These are phyloP conservation scores for Aspergillus terreus DNA, from an alignment of 2,329 filamentous ascomycete genomes.

Conservation along the genomic window DNA sequence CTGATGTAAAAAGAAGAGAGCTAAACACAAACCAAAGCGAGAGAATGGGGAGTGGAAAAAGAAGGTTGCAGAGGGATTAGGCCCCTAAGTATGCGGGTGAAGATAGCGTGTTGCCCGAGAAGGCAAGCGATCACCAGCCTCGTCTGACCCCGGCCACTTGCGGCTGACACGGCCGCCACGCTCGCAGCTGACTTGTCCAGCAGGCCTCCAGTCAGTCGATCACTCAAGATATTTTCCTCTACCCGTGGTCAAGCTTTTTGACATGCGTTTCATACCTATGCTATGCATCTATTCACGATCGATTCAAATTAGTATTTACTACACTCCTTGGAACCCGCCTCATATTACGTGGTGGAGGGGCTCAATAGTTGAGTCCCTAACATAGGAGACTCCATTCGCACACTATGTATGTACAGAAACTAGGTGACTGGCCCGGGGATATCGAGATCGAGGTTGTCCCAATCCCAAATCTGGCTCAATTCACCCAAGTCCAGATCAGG, in stretches of 20 bases:
- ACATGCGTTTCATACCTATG: no score
- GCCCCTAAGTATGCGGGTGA: neutral
- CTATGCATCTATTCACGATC: no score
- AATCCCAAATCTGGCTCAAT: slow-evolving; percentile 26
- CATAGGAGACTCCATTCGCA: no score
- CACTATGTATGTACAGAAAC: no score
- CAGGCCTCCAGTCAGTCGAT: neutral
- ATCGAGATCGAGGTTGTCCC: slow-evolving; percentile 21
- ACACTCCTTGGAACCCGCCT: no score
- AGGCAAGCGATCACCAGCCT: slow-evolving; percentile 3
- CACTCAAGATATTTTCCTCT: no score
- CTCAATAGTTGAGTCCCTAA: no score
- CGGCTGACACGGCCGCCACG: neutral
- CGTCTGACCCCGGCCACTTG: slow-evolving; percentile 3
- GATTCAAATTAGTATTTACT: no score
- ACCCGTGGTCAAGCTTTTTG: no score
- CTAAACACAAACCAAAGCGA: neutral
- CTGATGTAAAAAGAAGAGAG: neutral
- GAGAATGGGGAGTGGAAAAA: neutral
- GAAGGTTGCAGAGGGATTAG: neutral
- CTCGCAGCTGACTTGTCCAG: neutral
- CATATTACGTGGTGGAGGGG: no score
- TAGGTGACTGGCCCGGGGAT: neutral
- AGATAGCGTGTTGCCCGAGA: neutral
- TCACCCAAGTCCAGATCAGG: slow-evolving; percentile 21